These are phyloP conservation scores for Apiospora aurea DNA, from an alignment of 2,329 filamentous ascomycete genomes.

Conservation along the genomic window DNA sequence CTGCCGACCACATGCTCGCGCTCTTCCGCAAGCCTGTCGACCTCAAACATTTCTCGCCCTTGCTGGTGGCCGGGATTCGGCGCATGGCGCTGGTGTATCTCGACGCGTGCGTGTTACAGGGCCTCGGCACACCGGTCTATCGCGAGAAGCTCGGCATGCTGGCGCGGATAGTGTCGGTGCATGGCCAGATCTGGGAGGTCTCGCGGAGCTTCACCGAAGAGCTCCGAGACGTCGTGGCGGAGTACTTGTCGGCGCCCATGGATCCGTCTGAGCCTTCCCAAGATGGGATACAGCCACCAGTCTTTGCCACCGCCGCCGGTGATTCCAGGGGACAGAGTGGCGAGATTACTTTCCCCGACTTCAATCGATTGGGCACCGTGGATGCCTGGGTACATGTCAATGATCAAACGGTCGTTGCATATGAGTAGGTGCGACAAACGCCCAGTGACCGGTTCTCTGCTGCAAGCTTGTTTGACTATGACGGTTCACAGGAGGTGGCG, in stretches of 20 bases:
- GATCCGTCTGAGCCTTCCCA: background rate
- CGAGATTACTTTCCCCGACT: background rate
- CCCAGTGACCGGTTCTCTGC: background rate
- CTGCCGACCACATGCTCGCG: constrained; percentile 41
- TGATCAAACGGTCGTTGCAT: background rate
- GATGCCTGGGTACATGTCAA: background rate
- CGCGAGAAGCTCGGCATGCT: constrained; percentile 43
- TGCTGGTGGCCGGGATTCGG: constrained; percentile 35
- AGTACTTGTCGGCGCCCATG: constrained; percentile 33
- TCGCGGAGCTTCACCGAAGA: constrained; percentile 46
- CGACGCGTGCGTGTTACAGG: constrained; percentile 44
- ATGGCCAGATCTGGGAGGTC: constrained; percentile 45
- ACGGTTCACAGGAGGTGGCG: too few relatives aligned
- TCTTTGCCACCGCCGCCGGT: background rate
- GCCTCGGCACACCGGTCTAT: constrained; percentile 41
- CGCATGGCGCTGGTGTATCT: constrained; percentile 41
- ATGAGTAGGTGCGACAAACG: background rate
- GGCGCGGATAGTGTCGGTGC: constrained; percentile 39
- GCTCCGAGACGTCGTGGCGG: constrained; percentile 38
- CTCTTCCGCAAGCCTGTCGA: constrained; percentile 42
- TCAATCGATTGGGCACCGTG: background rate
- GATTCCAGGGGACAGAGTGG: background rate
- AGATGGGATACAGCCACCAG: background rate
- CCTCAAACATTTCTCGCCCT: constrained; percentile 38
- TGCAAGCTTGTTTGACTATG: background rate